Evolutionary conservation across 306 rosid genomes (phyloP).

Genomic region (Carpinus viminea): DNA sequence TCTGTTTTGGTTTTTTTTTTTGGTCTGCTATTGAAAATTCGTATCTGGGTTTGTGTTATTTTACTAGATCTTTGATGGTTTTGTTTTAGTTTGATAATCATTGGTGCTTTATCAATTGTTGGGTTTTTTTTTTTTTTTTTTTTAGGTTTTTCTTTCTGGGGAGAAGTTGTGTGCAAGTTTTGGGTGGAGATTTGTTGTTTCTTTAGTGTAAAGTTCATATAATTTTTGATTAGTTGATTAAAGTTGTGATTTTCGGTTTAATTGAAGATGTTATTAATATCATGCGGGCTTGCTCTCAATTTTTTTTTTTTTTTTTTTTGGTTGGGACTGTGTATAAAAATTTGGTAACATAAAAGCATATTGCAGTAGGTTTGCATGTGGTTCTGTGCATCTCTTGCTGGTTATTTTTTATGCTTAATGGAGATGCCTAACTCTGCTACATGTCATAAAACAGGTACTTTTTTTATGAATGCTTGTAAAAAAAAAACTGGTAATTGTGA

Average conservation of each 20-base stretch:
- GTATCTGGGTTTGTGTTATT: conserved; percentile 5
- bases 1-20: background rate
- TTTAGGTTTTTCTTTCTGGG: background rate
- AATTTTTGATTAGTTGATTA: background rate
- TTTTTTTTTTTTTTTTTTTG: background rate
- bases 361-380: background rate
- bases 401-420: background rate
- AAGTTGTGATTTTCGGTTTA: background rate
- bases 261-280: background rate
- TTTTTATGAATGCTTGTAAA: background rate
- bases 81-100: background rate
- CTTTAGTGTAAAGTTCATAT: background rate
- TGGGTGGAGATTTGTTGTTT: background rate
- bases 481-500: background rate
- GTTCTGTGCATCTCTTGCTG: background rate
- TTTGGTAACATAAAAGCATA: background rate
- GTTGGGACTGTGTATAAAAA: background rate
- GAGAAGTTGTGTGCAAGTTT: background rate
- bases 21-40: background rate
- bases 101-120: background rate
- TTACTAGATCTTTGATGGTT: conserved; percentile 2
- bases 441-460: background rate
- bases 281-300: background rate
- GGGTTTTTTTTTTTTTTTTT: background rate
- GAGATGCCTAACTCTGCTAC: background rate